Evolutionary conservation across 495 filamentous ascomycete species (phyloP), one percentile per base, ranked within the genome.

Genomic region (Aspergillus campestris): DNA sequence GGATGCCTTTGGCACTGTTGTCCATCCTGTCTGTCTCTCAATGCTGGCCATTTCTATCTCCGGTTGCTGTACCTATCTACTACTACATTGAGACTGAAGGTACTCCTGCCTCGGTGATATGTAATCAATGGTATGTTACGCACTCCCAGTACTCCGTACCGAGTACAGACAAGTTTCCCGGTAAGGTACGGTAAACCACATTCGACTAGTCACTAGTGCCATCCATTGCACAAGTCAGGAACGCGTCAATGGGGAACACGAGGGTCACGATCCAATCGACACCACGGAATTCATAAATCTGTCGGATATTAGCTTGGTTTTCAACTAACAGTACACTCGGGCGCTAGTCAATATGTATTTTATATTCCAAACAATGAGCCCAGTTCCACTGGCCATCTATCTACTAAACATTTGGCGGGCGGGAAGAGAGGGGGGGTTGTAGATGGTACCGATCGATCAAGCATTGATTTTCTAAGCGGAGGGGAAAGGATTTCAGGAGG

Each of bases 221-320:
- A 34, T 57, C 40, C 24, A 48, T 34, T 47, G 49, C 44, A 31
- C 53, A 60, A 60, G 57, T 60, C 58, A 60, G 58, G 58, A 57
- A 60, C 54, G 52, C 58, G 50, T 53, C 40, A 30, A 51, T 59
- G 56, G 52, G 45, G 52, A 55, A 53, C 42, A 52, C 52, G 43
- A 59, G 47, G 47, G 34, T 34, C 34, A 28, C 38, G 33, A 13
- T 10, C 56, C 56, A 58, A 56, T 53, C 33, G 39, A 39, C 38
- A 32, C 50, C 40, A 29, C 15, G 24, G 27, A n/a, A 44, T 9
- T 24, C 39, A 42, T 49, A 44, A 34, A 44, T 34, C 52, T 45
- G 34, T 53, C 44, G 42, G 50, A 45, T 47, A 52, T 56, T 56
- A 45, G 46, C 37, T 48, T 46, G 12, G 32, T 15, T 57, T 31